Evolutionary conservation across 1,284 basidiomycete genomes (phyloP).

Genomic region (Pisolithus thermaeus): DNA sequence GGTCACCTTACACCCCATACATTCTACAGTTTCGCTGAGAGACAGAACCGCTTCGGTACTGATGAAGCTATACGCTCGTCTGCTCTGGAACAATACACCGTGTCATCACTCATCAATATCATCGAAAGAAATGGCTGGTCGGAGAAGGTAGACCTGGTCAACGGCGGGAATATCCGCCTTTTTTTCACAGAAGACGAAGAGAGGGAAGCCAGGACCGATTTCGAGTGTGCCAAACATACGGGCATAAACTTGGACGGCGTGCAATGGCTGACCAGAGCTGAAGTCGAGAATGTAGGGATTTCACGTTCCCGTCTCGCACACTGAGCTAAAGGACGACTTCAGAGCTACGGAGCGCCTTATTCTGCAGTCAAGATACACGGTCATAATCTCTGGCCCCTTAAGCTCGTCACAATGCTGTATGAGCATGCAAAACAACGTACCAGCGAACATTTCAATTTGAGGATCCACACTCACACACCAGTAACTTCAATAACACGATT

Average conservation of each 20-base stretch:
- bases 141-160: conserved; percentile 56
- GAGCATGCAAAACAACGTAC: conserved; percentile 32
- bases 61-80: conserved; percentile 52
- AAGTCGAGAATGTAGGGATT: conserved; percentile 41
- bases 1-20: conserved; percentile 62
- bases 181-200: conserved; percentile 46
- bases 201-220: conserved; percentile 36
- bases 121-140: conserved; percentile 40
- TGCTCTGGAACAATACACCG: conserved; percentile 55
- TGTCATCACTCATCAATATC: conserved; percentile 43
- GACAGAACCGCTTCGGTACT: conserved; percentile 37
- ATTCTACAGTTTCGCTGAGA: conserved; percentile 42
- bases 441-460: conserved; percentile 33
- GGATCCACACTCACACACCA: conserved; percentile 66
- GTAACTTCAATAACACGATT: conserved; percentile 40
- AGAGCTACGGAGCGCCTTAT: conserved; percentile 54
- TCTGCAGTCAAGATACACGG: conserved; percentile 47
- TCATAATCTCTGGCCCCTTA: conserved; percentile 73
- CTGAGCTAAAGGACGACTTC: not conserved
- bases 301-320: not conserved
- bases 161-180: conserved; percentile 50
- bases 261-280: conserved; percentile 42
- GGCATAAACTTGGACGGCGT: conserved; percentile 45
- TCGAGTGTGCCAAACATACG: conserved; percentile 46
- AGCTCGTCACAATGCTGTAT: conserved; percentile 65